Conservation (phyloP, 202 grass and related monocot species). For the Setaria viridis region DNA sequence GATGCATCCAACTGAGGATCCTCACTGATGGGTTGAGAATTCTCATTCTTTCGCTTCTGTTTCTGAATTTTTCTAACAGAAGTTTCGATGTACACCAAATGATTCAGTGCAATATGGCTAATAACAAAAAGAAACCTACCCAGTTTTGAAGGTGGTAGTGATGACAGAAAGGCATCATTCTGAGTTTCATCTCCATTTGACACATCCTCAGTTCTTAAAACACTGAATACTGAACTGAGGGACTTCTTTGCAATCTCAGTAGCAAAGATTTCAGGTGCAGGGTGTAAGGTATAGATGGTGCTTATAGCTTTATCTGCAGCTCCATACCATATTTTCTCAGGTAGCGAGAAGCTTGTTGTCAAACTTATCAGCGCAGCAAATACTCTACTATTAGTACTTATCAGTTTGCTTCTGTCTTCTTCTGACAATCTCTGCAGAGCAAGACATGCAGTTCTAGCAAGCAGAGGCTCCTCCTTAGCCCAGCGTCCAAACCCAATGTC, state of each 20-base stretch:
- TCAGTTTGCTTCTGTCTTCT: slow-evolving; percentile 89
- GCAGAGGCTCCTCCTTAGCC: slow-evolving; percentile 93
- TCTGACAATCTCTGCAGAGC: slow-evolving; percentile 86
- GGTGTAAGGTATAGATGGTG: slow-evolving; percentile 79
- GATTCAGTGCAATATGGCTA: slow-evolving; percentile 90
- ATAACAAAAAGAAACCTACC: slow-evolving; percentile 89
- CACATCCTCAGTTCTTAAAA: slow-evolving; percentile 40
- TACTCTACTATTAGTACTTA: slow-evolving; percentile 59
- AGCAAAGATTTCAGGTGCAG: slow-evolving; percentile 81
- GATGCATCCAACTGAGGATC: slow-evolving; percentile 35
- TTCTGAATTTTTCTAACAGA: slow-evolving; percentile 86
- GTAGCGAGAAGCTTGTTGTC: slow-evolving; percentile 72
- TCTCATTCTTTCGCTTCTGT: slow-evolving; percentile 83
- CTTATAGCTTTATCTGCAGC: slow-evolving; percentile 85
- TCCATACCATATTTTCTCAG: slow-evolving; percentile 93
- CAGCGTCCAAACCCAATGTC: slow-evolving; percentile 95
- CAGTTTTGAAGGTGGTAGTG: slow-evolving; percentile 65
- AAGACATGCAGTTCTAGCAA: slow-evolving; percentile 91
- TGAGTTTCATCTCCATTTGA: slow-evolving; percentile 49
- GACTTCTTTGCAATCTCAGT: slow-evolving; percentile 83
- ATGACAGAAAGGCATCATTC: slow-evolving; percentile 46
- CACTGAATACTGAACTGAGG: slow-evolving; percentile 68
- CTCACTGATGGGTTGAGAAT: slow-evolving; percentile 49
- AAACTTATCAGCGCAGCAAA: slow-evolving; percentile 72
- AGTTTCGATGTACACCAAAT: slow-evolving; percentile 89